These are phyloP conservation scores for Suillus tomentosus DNA, from an alignment of 768 basidiomycete species.

Conservation along the genomic window DNA sequence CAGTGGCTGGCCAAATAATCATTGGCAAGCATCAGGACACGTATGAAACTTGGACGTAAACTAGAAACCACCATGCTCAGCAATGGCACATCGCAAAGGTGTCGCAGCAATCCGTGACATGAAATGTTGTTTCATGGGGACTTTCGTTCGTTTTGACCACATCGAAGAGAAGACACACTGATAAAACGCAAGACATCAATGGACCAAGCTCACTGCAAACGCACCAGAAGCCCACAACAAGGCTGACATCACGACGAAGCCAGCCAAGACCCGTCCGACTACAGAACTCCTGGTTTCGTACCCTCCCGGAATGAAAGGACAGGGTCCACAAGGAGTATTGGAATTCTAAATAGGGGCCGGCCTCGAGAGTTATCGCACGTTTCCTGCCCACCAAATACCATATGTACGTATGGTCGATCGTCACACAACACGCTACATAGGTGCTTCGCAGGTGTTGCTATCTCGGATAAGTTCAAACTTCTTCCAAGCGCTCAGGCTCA, in stretches of 20 bases:
- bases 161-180: background rate
- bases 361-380: background rate
- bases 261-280: background rate
- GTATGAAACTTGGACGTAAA: background rate
- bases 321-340: background rate
- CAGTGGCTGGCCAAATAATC: background rate
- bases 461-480: background rate
- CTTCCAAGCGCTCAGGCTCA: background rate
- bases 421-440: background rate
- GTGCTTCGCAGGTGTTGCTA: background rate
- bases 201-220: background rate
- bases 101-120: background rate
- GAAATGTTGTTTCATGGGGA: constrained; percentile 15
- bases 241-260: background rate
- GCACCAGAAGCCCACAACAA: background rate
- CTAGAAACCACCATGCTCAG: background rate
- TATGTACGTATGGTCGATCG: background rate
- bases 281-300: background rate
- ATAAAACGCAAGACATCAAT: background rate
- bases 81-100: background rate
- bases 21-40: background rate
- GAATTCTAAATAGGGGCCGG: background rate
- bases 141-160: background rate
- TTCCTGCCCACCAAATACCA: background rate
- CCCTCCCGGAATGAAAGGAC: background rate